phyloP scores from a whole-genome alignment of 768 basidiomycete genomes.

The Pleurotus cornucopiae region DNA sequence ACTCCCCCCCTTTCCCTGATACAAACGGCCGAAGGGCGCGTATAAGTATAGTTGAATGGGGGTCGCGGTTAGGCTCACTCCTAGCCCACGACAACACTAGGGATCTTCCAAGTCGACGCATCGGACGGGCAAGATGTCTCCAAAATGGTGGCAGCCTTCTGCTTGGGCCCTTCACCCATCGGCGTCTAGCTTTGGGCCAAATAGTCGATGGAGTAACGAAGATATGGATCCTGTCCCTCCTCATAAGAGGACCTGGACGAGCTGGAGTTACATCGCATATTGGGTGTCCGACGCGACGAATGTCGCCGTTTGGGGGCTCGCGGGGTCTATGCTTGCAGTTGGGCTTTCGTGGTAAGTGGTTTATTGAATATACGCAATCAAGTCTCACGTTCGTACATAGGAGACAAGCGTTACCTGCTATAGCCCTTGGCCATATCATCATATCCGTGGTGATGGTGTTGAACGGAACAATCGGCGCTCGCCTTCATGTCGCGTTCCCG shows the following conservation, averaged over 20 bases:
- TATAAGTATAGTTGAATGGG: too few species aligned
- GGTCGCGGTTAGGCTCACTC: too few species aligned
- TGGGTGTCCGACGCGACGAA: constrained; percentile 52
- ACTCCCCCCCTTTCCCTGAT: too few species aligned
- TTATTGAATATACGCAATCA: not conserved
- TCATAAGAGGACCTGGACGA: constrained; percentile 59
- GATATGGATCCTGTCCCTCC: constrained; percentile 76
- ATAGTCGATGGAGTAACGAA: constrained; percentile 60
- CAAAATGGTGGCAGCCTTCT: constrained; percentile 21
- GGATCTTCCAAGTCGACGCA: too few species aligned
- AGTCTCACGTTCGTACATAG: constrained; percentile 21
- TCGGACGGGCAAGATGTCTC: too few species aligned
- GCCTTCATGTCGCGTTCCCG: constrained; percentile 71
- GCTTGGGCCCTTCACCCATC: constrained; percentile 50
- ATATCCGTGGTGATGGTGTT: constrained; percentile 71
- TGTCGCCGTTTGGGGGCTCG: constrained; percentile 54
- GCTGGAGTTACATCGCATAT: constrained; percentile 63
- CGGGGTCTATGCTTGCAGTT: constrained; percentile 69
- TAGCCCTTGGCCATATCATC: constrained; percentile 68
- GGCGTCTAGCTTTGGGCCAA: constrained; percentile 53
- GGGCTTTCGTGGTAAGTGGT: constrained; percentile 61
- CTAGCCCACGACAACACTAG: too few species aligned
- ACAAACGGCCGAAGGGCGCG: too few species aligned
- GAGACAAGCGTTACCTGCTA: constrained; percentile 65
- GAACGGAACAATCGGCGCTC: constrained; percentile 76